Base-by-base conservation (phyloP, 805 yeast species). In the Pichia californica region DNA sequence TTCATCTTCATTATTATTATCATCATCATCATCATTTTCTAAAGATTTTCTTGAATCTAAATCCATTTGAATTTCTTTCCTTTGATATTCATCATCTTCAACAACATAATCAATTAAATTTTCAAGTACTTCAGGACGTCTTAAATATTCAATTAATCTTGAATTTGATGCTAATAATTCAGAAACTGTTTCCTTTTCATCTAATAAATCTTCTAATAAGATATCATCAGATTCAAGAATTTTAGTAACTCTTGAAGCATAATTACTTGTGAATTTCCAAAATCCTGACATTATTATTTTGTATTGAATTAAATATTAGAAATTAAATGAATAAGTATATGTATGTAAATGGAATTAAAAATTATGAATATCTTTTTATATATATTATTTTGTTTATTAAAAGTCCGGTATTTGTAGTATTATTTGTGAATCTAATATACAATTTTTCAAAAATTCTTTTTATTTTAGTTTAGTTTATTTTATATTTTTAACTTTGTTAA, bases 71-170 rank as follows among this genome's bases (percentile, higher is more conserved):
- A 41, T 38, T 30, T 41, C 49, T 32, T 48, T 45, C 26, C 56
- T 48, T 45, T 70, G 74, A 45, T 61, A 72, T 14, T 67, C 73
- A 37, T 61, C 66, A 35, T 74, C 80, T 38, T 63, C 64, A 29
- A 79, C 77, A 33, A 88, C 74, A 53, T 77, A 79, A 31, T 81
- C 78, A 26, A 91, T 77, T 45, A 91, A 71, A 44, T 78, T 77
- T 41, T 70, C 73, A 47, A 91, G 61, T 14, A 87, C 77, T 41
- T 80, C 84, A 14, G 93, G 88, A 56, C 85, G 86, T 49, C 91
- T 73, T 43, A 93, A 68, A 54, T 81, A 81, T 54, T 88, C 93
- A 31, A 89, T 70, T 39, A 93, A 71, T 57, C 83, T 82, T 36
- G 81, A 73, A 59, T 84, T 84, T 16, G 88, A 80, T 19, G 83